Percentiles rank a stretch among this genome's conserved stretches.
phyloP scores from a whole-genome alignment of 2,329 filamentous ascomycete genomes.

The Aspergillus latus region DNA sequence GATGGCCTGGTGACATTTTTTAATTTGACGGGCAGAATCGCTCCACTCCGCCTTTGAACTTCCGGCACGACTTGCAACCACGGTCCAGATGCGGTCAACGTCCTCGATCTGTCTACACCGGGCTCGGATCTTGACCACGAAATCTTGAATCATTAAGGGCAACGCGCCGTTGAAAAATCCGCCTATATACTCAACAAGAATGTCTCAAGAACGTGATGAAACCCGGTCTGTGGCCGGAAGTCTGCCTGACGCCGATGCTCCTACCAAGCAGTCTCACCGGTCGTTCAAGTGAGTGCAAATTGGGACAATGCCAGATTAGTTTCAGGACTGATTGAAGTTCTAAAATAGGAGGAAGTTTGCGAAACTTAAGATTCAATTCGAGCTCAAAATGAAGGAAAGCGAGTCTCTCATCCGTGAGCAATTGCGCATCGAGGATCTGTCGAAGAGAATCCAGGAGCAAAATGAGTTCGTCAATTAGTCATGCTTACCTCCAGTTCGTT shows the following conservation, averaged over 20 bases:
- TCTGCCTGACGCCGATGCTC: constrained; percentile 37
- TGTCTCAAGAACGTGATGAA: constrained; percentile 36
- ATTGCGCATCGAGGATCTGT: constrained; percentile 74
- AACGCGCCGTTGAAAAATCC: neutral
- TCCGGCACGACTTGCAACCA: constrained; percentile 1
- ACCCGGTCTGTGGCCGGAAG: constrained; percentile 29
- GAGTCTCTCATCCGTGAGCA: constrained; percentile 69
- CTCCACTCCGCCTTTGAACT: constrained; percentile 19
- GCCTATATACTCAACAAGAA: constrained; percentile 17
- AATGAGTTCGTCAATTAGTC: constrained; percentile 71
- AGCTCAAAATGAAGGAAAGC: constrained; percentile 73
- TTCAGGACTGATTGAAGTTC: constrained; percentile 11
- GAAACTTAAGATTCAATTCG: constrained; percentile 78
- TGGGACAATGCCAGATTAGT: neutral
- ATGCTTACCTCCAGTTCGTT: neutral
- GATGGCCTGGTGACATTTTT: neutral
- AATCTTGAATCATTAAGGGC: neutral
- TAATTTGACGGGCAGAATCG: constrained; percentile 30
- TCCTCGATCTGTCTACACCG: neutral
- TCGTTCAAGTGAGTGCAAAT: constrained; percentile 60
- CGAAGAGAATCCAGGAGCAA: constrained; percentile 81
- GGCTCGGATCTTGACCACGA: neutral
- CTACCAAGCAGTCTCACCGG: constrained; percentile 59
- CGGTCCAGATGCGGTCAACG: neutral
- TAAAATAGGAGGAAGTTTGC: constrained; percentile 75